Conservation (phyloP, 2,329 filamentous ascomycete genomes). For the Neurospora sp. region DNA sequence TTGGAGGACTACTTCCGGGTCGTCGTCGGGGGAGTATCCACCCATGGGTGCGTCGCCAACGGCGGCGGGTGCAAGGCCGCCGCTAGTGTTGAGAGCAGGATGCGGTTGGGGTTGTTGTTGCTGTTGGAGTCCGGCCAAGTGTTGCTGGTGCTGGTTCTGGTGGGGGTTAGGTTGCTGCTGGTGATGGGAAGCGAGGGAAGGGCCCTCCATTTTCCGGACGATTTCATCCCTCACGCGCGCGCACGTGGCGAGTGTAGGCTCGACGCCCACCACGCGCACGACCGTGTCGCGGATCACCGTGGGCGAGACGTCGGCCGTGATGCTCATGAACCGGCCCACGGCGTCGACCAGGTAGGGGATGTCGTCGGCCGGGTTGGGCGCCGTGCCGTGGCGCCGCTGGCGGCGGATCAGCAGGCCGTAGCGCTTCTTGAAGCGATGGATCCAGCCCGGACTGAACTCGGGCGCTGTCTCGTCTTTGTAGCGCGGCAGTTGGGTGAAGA, state of each 20-base stretch:
- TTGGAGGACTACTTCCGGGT: constrained; percentile 48
- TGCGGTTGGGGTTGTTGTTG: constrained; percentile 6
- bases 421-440: constrained; percentile 54
- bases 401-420: constrained; percentile 48
- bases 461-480: constrained; percentile 51
- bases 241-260: constrained; percentile 42
- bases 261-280: constrained; percentile 43
- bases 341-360: constrained; percentile 51
- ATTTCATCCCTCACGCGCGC: constrained; percentile 50
- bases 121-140: background rate
- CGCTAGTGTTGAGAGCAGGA: background rate
- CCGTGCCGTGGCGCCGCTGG: constrained; percentile 42
- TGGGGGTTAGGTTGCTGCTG: constrained; percentile 14
- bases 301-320: constrained; percentile 48
- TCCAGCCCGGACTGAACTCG: constrained; percentile 55
- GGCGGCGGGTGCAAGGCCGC: background rate
- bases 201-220: constrained; percentile 29
- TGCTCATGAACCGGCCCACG: constrained; percentile 48
- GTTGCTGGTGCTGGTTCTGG: constrained; percentile 10
- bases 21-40: constrained; percentile 35
- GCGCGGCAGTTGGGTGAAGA: constrained; percentile 47
- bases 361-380: constrained; percentile 41
- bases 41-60: constrained; percentile 9
- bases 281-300: constrained; percentile 49
- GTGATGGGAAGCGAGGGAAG: background rate